Conservation (phyloP, 176 grass and related monocot genomes). For the Metroxylon sagu region DNA sequence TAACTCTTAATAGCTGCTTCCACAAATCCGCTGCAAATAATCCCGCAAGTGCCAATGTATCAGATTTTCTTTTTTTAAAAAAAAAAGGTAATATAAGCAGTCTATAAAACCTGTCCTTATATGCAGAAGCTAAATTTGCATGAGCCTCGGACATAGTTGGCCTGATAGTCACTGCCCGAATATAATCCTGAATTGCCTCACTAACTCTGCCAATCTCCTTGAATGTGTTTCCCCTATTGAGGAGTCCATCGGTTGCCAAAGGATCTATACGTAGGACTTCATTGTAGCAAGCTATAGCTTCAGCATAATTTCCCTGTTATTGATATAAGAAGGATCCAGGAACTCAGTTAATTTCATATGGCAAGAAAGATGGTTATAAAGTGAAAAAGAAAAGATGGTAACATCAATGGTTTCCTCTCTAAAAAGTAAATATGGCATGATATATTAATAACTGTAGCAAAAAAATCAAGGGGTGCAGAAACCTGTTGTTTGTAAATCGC, state of each 20-base stretch:
- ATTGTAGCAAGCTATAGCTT: constrained; percentile 80
- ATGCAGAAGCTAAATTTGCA: constrained; percentile 89
- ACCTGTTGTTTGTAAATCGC: constrained; percentile 98
- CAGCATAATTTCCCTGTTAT: constrained; percentile 79
- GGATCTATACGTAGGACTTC: constrained; percentile 74
- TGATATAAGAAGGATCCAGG: neutral
- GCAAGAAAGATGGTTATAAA: no score
- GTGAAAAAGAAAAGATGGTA: no score
- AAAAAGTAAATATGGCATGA: no score
- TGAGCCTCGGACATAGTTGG: constrained; percentile 89
- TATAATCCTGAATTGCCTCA: constrained; percentile 91
- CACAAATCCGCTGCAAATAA: constrained; percentile 56
- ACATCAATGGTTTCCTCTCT: no score
- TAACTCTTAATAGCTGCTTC: constrained; percentile 79
- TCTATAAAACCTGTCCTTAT: constrained; percentile 38
- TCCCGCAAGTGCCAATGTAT: no score
- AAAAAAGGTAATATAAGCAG: no score
- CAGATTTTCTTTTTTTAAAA: no score
- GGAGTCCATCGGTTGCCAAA: constrained; percentile 60
- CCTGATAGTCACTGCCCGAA: constrained; percentile 55
- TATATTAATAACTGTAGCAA: no score
- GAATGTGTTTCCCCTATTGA: constrained; percentile 88
- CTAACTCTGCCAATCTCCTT: constrained; percentile 81
- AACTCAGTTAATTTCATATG: no score
- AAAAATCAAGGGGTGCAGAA: no score